Base-by-base conservation (phyloP, 1,284 basidiomycete species). In the Stygiomarasmius scandens region DNA sequence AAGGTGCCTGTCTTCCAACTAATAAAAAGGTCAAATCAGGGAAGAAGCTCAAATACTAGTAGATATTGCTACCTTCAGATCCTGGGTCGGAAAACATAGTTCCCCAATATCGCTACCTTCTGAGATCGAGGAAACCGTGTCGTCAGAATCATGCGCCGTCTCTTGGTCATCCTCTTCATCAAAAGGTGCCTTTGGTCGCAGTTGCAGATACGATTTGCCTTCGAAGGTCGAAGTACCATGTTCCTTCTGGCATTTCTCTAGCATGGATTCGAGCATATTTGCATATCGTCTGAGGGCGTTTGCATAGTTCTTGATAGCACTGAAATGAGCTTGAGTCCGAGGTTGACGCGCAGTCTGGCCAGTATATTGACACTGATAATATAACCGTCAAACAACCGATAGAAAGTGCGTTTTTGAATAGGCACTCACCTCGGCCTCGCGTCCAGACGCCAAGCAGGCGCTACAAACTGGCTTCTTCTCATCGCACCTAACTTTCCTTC, bases 201-300 rank as follows among this genome's bases (percentile, higher is more conserved):
- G 66, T 51, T 73, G 67, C 43, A 71, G 63, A 56, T 74, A 74
- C 12, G 69, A 64, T 50, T 72, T 67, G 16, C 68, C 67, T 46
- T 69, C 65, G 45, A 72, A 71, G 22, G 63, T 61, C 1, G 59
- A 56, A 29, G 69, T 69, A 11, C 73, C 71, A 58, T 77, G 76
- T 49, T 77, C 74, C 47, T 67, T 66, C 20, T 69, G 67, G 59
- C 73, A 77, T 54, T 70, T 66, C 10, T 78, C 75, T 32, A 83
- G 69, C 55, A 77, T 69, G 3, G 72, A 71, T 66, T 84, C 78
- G 41, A 84, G 76, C 32, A 77, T 71, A 43, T 74, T 72, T 23
- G 76, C 73, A 56, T 81, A 80, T 52, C 71, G 71, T 54, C 78
- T 73, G 25, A 81, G 74, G 1, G 77, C 76, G 34, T 76, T 69